Percentiles rank a stretch among this genome's conserved stretches.
Conservation (phyloP, 2,329 filamentous ascomycete species). For the Clonostachys byssicola region DNA sequence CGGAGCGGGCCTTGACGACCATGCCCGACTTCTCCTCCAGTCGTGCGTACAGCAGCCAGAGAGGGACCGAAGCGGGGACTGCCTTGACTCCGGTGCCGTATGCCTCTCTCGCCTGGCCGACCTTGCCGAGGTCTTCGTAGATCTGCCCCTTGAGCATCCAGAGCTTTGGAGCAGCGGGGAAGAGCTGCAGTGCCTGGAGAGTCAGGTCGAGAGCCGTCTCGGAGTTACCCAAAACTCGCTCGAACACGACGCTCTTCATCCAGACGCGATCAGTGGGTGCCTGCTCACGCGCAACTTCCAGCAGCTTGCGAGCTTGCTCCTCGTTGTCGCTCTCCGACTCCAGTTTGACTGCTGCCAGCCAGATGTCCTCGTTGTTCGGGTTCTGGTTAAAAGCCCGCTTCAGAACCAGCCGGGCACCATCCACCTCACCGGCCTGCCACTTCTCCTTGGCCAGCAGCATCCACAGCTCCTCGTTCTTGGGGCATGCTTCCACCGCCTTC, state of each 20-base stretch:
- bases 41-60: constrained; percentile 86
- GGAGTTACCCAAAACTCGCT: constrained; percentile 75
- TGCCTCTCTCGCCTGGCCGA: constrained; percentile 82
- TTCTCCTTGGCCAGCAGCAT: constrained; percentile 95
- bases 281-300: constrained; percentile 78
- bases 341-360: constrained; percentile 92
- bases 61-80: constrained; percentile 74
- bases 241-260: constrained; percentile 94
- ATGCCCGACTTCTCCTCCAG: constrained; percentile 83
- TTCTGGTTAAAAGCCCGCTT: constrained; percentile 91
- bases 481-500: constrained; percentile 90
- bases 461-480: constrained; percentile 88
- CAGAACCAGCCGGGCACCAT: constrained; percentile 81
- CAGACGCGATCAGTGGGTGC: constrained; percentile 94
- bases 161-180: constrained; percentile 80
- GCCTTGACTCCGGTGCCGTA: constrained; percentile 86
- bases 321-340: constrained; percentile 86
- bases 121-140: constrained; percentile 78
- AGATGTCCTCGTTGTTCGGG: constrained; percentile 96
- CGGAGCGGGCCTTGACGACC: constrained; percentile 86
- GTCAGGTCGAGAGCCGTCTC: constrained; percentile 84
- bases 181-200: constrained; percentile 80
- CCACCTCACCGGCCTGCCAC: constrained; percentile 82
- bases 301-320: constrained; percentile 75
- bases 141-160: constrained; percentile 99